Percentiles rank a stretch among this genome's conserved stretches.
Conservation (phyloP, 371 early-diverging fungal species). For the Lichtheimia ramosa region DNA sequence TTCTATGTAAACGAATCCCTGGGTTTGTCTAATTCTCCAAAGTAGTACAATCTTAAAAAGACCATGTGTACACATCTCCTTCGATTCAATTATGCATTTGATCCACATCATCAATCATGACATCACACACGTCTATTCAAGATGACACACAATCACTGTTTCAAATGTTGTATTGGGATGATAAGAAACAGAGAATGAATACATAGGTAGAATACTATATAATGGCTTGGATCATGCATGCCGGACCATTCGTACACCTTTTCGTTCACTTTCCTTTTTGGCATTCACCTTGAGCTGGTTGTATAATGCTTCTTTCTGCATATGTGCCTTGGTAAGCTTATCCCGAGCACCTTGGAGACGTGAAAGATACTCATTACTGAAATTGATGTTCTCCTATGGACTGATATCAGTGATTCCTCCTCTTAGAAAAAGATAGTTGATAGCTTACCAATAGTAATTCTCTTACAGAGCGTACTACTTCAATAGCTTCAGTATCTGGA, state of each 20-base stretch:
- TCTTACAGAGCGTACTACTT: slow-evolving; percentile 37
- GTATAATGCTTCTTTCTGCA: slow-evolving; percentile 48
- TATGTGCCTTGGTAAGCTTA: slow-evolving; percentile 44
- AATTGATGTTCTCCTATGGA: slow-evolving; percentile 50
- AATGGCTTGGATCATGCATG: not conserved
- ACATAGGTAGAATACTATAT: too few relatives aligned
- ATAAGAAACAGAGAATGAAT: too few relatives aligned
- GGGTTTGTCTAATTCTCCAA: too few relatives aligned
- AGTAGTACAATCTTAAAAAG: too few relatives aligned
- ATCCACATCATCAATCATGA: too few relatives aligned
- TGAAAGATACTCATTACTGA: slow-evolving; percentile 48
- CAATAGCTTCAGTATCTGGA: slow-evolving; percentile 33
- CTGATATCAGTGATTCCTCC: not conserved
- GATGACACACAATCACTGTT: too few relatives aligned
- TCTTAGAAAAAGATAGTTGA: not conserved
- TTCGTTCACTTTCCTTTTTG: too few relatives aligned
- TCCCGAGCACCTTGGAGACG: slow-evolving; percentile 47
- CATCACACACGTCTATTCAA: too few relatives aligned
- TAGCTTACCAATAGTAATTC: slow-evolving; percentile 43
- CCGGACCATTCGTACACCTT: not conserved
- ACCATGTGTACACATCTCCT: too few relatives aligned
- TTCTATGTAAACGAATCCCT: too few relatives aligned
- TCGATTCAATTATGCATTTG: too few relatives aligned
- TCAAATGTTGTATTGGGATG: too few relatives aligned
- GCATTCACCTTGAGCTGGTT: slow-evolving; percentile 39